Evolutionary conservation across 768 basidiomycete species (phyloP), one percentile per base, ranked within the genome.

Genomic region (Mycena rebaudengoi): DNA sequence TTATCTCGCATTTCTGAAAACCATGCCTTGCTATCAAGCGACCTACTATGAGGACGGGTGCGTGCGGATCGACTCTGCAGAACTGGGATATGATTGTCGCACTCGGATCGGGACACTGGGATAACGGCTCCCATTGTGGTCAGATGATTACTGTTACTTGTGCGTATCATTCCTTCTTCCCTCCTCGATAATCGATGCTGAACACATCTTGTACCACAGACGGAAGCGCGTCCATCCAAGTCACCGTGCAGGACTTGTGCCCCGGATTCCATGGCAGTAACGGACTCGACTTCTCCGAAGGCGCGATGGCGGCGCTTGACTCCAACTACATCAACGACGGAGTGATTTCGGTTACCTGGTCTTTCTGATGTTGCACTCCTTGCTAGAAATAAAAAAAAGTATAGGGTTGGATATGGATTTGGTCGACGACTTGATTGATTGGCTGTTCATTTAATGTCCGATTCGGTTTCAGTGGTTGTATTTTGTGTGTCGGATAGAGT

Each of bases 191-290:
- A 23, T 14, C 30, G 45, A 37, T 46, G 32, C 39, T 56, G 37
- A 56, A 41, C 26, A 37, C 21, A 30, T 46, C 39, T 35, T 21
- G 30, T 39, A 28, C 35, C 35, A 56, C 40, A 62, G 61, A 56
- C 46, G 32, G 50, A 50, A 39, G 61, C 52, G 14, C 10, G 30
- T 55, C 10, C 33, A 43, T 62, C 39, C 26, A 41, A 20, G 53
- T 62, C 44, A 49, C 5, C 33, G 61, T 56, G 11, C 35, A 41
- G 37, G 61, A 62, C 29, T 50, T 55, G 28, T 62, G 53, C 53
- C 61, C 61, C n/a, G 53, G 61, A 11, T 62, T 52, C 61, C 61
- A 62, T 35, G 53, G 61, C 23, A 30, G 53, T 18, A 45, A 62
- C 30, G 61, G 61, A 29, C 48, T 62, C 43, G 53, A 62, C 46